Evolutionary conservation across 2,329 filamentous ascomycete species (phyloP).

Genomic region (Stromatinia cepivora): DNA sequence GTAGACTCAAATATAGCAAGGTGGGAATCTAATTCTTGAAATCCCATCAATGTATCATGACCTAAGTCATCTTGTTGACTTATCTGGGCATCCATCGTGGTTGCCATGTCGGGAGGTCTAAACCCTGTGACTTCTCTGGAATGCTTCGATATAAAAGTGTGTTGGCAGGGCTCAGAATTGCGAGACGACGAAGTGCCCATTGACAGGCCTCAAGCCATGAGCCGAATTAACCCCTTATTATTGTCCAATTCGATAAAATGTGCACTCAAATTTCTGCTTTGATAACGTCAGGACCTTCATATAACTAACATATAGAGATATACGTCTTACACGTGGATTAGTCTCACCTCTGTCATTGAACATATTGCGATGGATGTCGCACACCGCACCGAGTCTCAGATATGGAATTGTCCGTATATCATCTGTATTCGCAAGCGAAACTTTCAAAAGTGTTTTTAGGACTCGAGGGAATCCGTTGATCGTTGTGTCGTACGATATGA

Average conservation of each 20-base stretch:
- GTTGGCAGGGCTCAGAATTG: slow-evolving; percentile 31
- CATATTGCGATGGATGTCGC: slow-evolving; percentile 32
- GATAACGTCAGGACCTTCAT: slow-evolving; percentile 32
- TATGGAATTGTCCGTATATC: slow-evolving; percentile 11
- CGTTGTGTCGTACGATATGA: slow-evolving; percentile 35
- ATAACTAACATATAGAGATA: slow-evolving; percentile 33
- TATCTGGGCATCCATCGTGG: slow-evolving; percentile 41
- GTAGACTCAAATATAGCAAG: slow-evolving; percentile 41
- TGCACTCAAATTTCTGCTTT: slow-evolving; percentile 28
- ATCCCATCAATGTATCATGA: slow-evolving; percentile 42
- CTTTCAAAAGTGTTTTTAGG: slow-evolving; percentile 13
- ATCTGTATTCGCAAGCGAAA: slow-evolving; percentile 20
- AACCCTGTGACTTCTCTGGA: slow-evolving; percentile 42
- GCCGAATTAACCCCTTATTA: slow-evolving; percentile 25
- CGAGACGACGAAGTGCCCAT: slow-evolving; percentile 38
- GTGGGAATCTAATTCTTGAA: slow-evolving; percentile 43
- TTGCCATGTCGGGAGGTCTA: slow-evolving; percentile 41
- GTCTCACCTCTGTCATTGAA: slow-evolving; percentile 40
- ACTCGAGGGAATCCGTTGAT: slow-evolving; percentile 28
- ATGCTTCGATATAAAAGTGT: slow-evolving; percentile 39
- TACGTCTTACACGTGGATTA: slow-evolving; percentile 39
- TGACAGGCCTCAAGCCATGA: slow-evolving; percentile 35
- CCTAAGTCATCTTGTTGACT: slow-evolving; percentile 35
- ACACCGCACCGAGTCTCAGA: slow-evolving; percentile 18
- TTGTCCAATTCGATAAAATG: slow-evolving; percentile 20